Conservation (phyloP, 208 protist species). For the Trypanosoma vivax region DNA sequence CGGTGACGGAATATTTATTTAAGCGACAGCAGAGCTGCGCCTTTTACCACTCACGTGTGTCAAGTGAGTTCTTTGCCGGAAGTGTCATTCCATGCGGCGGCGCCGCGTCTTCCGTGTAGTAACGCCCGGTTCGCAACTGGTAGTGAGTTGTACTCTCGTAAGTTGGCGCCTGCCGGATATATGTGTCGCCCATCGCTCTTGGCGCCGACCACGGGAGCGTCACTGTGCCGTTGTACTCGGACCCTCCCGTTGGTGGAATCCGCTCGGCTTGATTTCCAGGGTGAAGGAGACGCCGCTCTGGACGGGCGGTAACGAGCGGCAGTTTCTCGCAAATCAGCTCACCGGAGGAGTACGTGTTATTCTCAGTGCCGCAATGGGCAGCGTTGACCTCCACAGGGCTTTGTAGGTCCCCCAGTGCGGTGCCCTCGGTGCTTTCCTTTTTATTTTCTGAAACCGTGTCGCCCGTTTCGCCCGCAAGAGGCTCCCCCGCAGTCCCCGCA, state of each 20-base stretch:
- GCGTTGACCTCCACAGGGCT: not conserved
- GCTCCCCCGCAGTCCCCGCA: not conserved
- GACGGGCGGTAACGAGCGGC: constrained; percentile 43
- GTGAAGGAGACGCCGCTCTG: constrained; percentile 51
- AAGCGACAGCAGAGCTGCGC: constrained; percentile 18
- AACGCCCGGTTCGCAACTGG: constrained; percentile 60
- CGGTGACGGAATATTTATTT: constrained; percentile 19
- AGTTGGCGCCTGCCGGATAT: constrained; percentile 51
- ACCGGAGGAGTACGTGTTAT: constrained; percentile 32
- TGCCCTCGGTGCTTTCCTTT: not conserved
- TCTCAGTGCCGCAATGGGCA: constrained; percentile 4
- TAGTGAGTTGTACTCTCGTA: constrained; percentile 82
- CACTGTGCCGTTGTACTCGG: constrained; percentile 46
- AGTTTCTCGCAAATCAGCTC: constrained; percentile 34
- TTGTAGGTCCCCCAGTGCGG: not conserved
- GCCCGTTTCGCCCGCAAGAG: not conserved
- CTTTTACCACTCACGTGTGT: constrained; percentile 29
- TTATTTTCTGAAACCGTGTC: not conserved
- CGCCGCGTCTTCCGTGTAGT: constrained; percentile 66
- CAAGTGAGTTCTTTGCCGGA: constrained; percentile 41
- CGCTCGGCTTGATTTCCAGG: constrained; percentile 30
- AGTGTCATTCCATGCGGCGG: constrained; percentile 51
- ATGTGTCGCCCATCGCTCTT: constrained; percentile 52
- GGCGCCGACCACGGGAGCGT: constrained; percentile 48
- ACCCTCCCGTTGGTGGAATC: constrained; percentile 37